Evolutionary conservation across 179 eudicot genomes (phyloP), one percentile per base, ranked within the genome.

Genomic region (Silene vulgaris): DNA sequence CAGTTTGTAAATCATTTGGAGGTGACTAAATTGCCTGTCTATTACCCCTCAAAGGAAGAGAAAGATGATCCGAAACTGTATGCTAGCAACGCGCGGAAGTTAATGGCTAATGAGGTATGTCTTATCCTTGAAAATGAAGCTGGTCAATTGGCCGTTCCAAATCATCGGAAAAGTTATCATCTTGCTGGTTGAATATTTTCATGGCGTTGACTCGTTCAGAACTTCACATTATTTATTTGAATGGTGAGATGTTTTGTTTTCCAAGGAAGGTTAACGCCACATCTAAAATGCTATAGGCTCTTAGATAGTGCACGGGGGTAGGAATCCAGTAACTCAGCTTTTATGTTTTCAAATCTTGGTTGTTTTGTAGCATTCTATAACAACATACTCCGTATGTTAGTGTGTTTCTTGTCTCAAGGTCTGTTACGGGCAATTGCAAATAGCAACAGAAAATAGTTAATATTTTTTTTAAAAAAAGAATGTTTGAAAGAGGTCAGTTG

Each of bases 41-140:
- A 95, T 80, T 86, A 84, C 84, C 99, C 99, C 62, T 88, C 99
- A 19, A 86, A 87, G 75, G 89, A 89, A 81, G 98, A 94, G 85
- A 90, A 88, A 80, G 92, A 90, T 52, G 87, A 94, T 76, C 97
- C 98, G 28, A 94, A 86, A 80, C 85, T 92, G 69, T 94, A 92
- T 81, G 98, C 98, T 12, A 87, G 81, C 64, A 94, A 90, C 82
- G 87, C 89, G 57, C 85, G 97, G 76, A 85, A 82, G 78, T 80
- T 92, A 79, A 90, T 94, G 96, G 96, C 96, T 85, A 87, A 76
- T 17, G 96, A 92, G 98, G 98, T 94, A 90, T 64, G 64, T 80
- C 60, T 79, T 75, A 74, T 56, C 73, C 48, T 79, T 76, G 19
- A 54, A 28, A 28, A 23, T 54, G n/a, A 11, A 23, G 35, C 16